Conservation (phyloP, 306 rosid genomes). For the Alnus rubra region DNA sequence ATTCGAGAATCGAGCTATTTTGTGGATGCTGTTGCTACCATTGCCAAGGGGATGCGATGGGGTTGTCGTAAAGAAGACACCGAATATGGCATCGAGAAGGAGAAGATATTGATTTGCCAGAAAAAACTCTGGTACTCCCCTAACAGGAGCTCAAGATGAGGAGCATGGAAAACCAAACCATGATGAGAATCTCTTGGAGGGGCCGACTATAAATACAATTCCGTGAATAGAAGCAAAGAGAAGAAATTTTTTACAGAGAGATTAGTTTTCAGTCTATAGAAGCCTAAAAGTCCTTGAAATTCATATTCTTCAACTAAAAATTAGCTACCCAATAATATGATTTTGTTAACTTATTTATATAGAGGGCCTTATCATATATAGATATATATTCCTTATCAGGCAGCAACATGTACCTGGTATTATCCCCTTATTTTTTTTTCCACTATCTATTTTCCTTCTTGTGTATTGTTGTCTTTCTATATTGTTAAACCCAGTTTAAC, state of each 20-base stretch:
- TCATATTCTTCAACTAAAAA: slow-evolving; percentile 44
- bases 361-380: slow-evolving; percentile 33
- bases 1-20: slow-evolving; percentile 80
- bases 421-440: slow-evolving; percentile 11
- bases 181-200: slow-evolving; percentile 28
- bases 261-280: slow-evolving; percentile 38
- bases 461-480: not conserved
- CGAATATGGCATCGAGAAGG: slow-evolving; percentile 61
- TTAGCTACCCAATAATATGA: slow-evolving; percentile 63
- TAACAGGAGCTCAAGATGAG: slow-evolving; percentile 53
- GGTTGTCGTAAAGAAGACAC: slow-evolving; percentile 75
- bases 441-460: slow-evolving; percentile 9
- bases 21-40: slow-evolving; percentile 64
- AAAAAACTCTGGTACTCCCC: slow-evolving; percentile 88
- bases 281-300: slow-evolving; percentile 35
- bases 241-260: slow-evolving; percentile 51
- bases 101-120: slow-evolving; percentile 90
- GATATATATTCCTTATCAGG: slow-evolving; percentile 47
- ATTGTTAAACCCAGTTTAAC: not conserved
- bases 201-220: slow-evolving; percentile 30
- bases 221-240: slow-evolving; percentile 38
- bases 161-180: slow-evolving; percentile 26
- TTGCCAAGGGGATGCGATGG: slow-evolving; percentile 83
- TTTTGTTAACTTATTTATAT: slow-evolving; percentile 35
- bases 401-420: slow-evolving; percentile 43